Evolutionary conservation across 306 rosid genomes (phyloP).

Genomic region (Trifolium repens): DNA sequence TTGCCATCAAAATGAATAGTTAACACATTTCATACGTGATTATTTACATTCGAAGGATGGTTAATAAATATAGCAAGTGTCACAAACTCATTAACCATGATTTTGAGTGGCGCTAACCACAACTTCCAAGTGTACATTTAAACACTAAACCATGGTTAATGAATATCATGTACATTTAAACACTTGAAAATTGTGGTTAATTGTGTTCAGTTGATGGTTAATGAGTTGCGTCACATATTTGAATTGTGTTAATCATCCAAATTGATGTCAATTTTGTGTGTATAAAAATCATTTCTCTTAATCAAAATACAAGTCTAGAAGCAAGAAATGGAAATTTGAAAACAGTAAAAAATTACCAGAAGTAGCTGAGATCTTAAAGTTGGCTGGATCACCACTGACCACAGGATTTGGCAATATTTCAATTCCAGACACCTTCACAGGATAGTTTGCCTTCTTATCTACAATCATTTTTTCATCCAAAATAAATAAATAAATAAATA

Average conservation of each 20-base stretch:
- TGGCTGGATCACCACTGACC: slow-evolving; percentile 67
- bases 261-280: background rate
- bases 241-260: background rate
- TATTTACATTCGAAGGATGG: background rate
- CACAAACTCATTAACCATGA: background rate
- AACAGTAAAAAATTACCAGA: slow-evolving; percentile 54
- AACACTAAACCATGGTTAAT: background rate
- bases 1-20: background rate
- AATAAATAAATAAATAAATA: too few species aligned
- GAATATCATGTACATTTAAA: background rate
- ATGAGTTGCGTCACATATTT: background rate
- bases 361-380: slow-evolving; percentile 75
- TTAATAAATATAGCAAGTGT: background rate
- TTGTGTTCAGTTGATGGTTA: background rate
- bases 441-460: slow-evolving; percentile 66
- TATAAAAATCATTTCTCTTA: background rate
- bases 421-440: slow-evolving; percentile 72
- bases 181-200: background rate
- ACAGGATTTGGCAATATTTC: slow-evolving; percentile 71
- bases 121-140: background rate
- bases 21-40: background rate
- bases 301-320: background rate
- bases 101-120: too few species aligned
- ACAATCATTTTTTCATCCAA: slow-evolving; percentile 21
- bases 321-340: background rate